Evolutionary conservation across 768 basidiomycete genomes (phyloP).

Genomic region (Leucocoprinus sp.): DNA sequence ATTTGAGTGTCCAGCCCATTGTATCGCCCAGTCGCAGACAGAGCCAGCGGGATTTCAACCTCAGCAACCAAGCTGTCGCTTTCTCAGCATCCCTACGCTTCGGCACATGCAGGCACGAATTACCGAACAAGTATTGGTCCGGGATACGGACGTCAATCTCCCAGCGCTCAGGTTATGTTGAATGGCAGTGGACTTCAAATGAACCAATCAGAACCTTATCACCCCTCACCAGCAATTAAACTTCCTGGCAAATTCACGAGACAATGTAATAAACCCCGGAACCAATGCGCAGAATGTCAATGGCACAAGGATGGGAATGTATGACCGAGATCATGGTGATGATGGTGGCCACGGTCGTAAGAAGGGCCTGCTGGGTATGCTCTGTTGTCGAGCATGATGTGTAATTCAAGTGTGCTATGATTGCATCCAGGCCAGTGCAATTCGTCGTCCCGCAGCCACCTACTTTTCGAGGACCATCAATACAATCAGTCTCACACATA

Average conservation of each 20-base stretch:
- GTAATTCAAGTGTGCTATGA: constrained; percentile 12
- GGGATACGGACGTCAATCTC: constrained; percentile 50
- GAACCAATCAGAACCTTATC: constrained; percentile 64
- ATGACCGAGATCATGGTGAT: constrained; percentile 61
- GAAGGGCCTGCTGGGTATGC: constrained; percentile 52
- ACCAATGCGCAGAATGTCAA: constrained; percentile 27
- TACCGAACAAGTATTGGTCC: constrained; percentile 34
- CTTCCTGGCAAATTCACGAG: constrained; percentile 42
- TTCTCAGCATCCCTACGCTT: constrained; percentile 66
- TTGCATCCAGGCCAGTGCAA: constrained; percentile 15
- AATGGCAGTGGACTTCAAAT: constrained; percentile 35
- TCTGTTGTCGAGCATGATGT: constrained; percentile 61
- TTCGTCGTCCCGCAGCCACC: neutral
- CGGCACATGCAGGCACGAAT: constrained; percentile 47
- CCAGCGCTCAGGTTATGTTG: constrained; percentile 30
- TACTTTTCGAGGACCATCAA: neutral
- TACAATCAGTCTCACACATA: constrained; percentile 9
- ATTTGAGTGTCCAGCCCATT: constrained; percentile 62
- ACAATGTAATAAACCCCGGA: constrained; percentile 41
- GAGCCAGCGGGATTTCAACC: constrained; percentile 48
- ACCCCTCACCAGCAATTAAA: constrained; percentile 48
- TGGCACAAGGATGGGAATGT: constrained; percentile 51
- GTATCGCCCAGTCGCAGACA: constrained; percentile 57
- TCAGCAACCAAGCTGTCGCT: constrained; percentile 34
- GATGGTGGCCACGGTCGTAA: constrained; percentile 56